Base-by-base conservation (phyloP, 352 stramenopile species). In the Hyaloperonospora arabidopsidis region DNA sequence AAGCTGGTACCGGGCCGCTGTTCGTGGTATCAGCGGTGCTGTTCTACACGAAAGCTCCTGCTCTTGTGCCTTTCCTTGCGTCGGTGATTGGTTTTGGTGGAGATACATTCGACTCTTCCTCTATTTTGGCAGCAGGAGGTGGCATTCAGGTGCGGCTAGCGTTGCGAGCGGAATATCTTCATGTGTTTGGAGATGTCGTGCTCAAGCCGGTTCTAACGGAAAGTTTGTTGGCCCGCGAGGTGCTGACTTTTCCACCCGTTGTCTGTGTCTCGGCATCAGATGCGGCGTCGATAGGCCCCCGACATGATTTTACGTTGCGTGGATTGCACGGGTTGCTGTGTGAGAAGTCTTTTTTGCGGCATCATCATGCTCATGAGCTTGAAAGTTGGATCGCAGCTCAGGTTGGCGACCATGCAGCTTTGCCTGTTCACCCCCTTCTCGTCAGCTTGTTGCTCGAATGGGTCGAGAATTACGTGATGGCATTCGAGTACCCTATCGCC, bases 381-480 rank as follows among this genome's bases (percentile, higher is more conserved):
- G 71, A 86, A 47, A 72, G 59, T 19, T 86, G 78, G 75, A 44
- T 88, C 1, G 49, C 63, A 35, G 54, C 28, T 17, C 67, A 84
- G 35, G 35, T 88, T 18, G 65, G 69, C 47, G 62, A 72, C 11
- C 56, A 74, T 19, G 59, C 57, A 1, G 63, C 64, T 5, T 61
- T 79, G 32, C 78, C 78, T 5, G 53, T 86, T 18, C 75, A 86
- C 34, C 73, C 78, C 12, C 45, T 88, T 14, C 46, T 86, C 5
- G 40, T 81, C 18, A 83, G 63, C 39, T 34, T 88, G 1, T 45
- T 85, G 28, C 47, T 85, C 0, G 78, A 88, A 61, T 88, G 68
- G 69, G 76, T 88, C 49, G 78, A 88, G 51, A 88, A 88, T 43
- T 88, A 88, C 51, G 28, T 86, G 12, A 73, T 88, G 66, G 73